Conservation (phyloP, 495 filamentous ascomycete genomes). For the Penicillium samsonianum region DNA sequence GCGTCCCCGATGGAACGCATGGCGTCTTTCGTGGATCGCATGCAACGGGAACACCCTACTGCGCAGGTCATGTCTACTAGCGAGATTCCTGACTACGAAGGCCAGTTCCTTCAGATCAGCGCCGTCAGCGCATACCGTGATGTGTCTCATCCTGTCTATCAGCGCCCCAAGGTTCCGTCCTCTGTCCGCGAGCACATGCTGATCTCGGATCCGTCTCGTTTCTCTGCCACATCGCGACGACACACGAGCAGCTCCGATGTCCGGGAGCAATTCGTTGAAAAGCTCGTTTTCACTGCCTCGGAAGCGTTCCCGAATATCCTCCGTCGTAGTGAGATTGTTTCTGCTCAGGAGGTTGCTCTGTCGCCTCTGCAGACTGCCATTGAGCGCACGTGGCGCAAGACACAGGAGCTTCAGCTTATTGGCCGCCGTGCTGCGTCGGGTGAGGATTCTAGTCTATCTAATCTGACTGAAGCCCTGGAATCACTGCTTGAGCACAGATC, state of each 20-base stretch:
- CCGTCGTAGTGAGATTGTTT: conserved; percentile 80
- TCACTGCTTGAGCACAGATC: conserved; percentile 68
- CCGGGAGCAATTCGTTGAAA: conserved; percentile 77
- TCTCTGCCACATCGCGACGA: conserved; percentile 70
- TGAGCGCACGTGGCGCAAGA: conserved; percentile 89
- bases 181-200: conserved; percentile 83
- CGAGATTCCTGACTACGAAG: conserved; percentile 80
- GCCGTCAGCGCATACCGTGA: conserved; percentile 80
- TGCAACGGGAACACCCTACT: conserved; percentile 87
- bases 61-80: conserved; percentile 77
- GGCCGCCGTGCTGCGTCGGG: conserved; percentile 76
- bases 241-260: conserved; percentile 63
- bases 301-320: conserved; percentile 92
- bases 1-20: conserved; percentile 73
- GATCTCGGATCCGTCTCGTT: conserved; percentile 67
- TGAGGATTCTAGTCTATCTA: conserved; percentile 63
- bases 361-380: conserved; percentile 83
- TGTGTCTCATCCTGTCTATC: conserved; percentile 81
- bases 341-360: conserved; percentile 62
- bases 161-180: conserved; percentile 78
- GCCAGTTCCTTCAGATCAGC: conserved; percentile 87
- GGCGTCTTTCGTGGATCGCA: conserved; percentile 82
- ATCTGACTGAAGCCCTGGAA: conserved; percentile 71
- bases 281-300: conserved; percentile 78
- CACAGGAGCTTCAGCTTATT: conserved; percentile 73